Base-by-base conservation (phyloP, 441 rosid genomes). In the Brassica hybrid region DNA sequence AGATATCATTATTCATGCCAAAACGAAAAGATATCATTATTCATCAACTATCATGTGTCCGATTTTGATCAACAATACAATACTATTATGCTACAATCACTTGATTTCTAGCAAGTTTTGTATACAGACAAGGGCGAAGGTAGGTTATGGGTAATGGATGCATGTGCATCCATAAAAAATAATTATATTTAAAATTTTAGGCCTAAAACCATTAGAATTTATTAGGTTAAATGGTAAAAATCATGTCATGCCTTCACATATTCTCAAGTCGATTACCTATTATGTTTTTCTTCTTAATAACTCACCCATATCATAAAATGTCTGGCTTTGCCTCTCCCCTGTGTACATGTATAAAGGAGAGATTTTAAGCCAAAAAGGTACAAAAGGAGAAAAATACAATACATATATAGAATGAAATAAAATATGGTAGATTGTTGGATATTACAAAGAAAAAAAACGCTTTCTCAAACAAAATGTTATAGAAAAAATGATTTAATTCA, bases 401-500 rank as follows among this genome's bases (percentile, higher is more conserved):
- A n/a, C 14, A 30, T 12, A 45, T 10, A 48, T 3, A 32, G 7
- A 21, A 60, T 62, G 57, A 50, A 10, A 27, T 69, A 61, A 76
- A 38, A 54, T 21, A 52, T 63, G 65, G 48, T 70, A 23, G 70
- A 65, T n/a, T 60, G 32, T 32, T 50, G n/a, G 27, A 64, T 34
- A 70, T 11, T 52, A 18, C n/a, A 38, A 0, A 19, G 1, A 64
- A 13, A 7, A 4, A 6, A 7, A 17, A 50, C 17, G 1, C 58
- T 2, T 52, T 52, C 21, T 52, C 56, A 50, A 50, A 50, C 6
- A 5, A 48, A 3, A 4, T 12, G 1, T n/a, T n/a, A n/a, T 50
- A 50, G 56, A n/a, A 30, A 50, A 56, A 30, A 6, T 38, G 27
- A 2, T 50, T 60, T 61, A 67, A 67, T 16, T 78, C 77, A 73